phyloP scores from a whole-genome alignment of 1,139 yeast species.

The Meyerozyma athensensis region DNA sequence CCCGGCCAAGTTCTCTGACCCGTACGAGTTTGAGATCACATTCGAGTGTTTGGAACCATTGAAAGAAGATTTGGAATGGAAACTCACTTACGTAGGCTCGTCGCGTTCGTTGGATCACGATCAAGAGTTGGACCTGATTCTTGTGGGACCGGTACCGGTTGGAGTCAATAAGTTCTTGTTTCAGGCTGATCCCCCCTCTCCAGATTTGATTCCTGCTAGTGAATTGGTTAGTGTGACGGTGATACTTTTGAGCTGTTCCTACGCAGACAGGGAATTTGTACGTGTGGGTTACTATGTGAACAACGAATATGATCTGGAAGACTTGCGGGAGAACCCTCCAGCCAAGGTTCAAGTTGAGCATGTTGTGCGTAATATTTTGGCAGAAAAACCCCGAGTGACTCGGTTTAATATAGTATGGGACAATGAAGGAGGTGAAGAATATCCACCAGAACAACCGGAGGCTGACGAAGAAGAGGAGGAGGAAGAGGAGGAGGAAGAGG shows the following conservation, averaged over 20 bases:
- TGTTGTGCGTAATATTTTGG: slow-evolving; percentile 88
- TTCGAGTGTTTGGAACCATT: slow-evolving; percentile 93
- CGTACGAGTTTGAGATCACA: slow-evolving; percentile 94
- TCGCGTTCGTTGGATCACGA: slow-evolving; percentile 92
- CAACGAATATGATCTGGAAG: slow-evolving; percentile 93
- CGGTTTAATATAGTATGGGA: slow-evolving; percentile 96
- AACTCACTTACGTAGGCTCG: slow-evolving; percentile 92
- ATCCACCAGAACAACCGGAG: slow-evolving; percentile 55
- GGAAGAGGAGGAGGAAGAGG: slow-evolving; percentile 48
- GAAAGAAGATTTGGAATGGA: slow-evolving; percentile 95
- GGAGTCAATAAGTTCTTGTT: slow-evolving; percentile 92
- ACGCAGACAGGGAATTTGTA: slow-evolving; percentile 90
- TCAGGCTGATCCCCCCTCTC: slow-evolving; percentile 94
- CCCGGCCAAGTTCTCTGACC: slow-evolving; percentile 91
- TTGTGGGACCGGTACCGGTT: slow-evolving; percentile 97
- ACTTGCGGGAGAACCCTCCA: slow-evolving; percentile 90
- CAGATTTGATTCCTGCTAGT: slow-evolving; percentile 91
- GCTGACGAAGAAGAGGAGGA: slow-evolving; percentile 59
- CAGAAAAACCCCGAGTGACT: slow-evolving; percentile 97
- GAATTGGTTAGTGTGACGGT: slow-evolving; percentile 95
- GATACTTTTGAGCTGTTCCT: slow-evolving; percentile 84
- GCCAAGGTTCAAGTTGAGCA: slow-evolving; percentile 90
- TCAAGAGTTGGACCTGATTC: slow-evolving; percentile 89
- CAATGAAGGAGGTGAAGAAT: slow-evolving; percentile 63
- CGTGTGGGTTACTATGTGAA: slow-evolving; percentile 96